Conservation (phyloP, 495 filamentous ascomycete species). For the Trichoderma asperelloides region DNA sequence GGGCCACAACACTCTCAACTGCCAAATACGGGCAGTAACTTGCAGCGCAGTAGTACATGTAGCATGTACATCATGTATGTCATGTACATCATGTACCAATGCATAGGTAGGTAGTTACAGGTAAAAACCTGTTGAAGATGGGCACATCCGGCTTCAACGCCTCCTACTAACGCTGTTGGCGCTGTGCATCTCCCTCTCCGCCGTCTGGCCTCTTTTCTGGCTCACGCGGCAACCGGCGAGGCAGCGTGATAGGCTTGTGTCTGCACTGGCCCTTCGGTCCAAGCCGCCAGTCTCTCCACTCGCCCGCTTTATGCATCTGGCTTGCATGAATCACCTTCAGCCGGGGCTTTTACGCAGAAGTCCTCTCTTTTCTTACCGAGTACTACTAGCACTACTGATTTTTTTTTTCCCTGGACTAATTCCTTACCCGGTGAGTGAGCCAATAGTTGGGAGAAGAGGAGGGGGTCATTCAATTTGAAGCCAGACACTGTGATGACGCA, state of each 20-base stretch:
- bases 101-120: background rate
- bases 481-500: conserved; percentile 3
- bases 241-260: background rate
- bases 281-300: background rate
- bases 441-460: background rate
- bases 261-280: background rate
- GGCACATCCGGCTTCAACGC: no score
- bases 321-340: conserved; percentile 6
- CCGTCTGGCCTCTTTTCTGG: background rate
- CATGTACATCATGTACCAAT: no score
- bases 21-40: background rate
- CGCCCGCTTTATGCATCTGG: background rate
- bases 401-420: background rate
- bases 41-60: no score
- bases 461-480: background rate
- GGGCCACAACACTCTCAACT: background rate
- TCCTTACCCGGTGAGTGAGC: background rate
- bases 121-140: background rate
- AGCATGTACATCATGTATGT: no score
- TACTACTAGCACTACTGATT: background rate
- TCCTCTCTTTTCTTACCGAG: background rate
- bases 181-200: no score
- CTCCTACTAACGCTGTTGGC: no score
- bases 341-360: background rate
- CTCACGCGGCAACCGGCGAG: background rate